phyloP scores from a whole-genome alignment of 305 asterid genomes.

The Salvia sclarea region DNA sequence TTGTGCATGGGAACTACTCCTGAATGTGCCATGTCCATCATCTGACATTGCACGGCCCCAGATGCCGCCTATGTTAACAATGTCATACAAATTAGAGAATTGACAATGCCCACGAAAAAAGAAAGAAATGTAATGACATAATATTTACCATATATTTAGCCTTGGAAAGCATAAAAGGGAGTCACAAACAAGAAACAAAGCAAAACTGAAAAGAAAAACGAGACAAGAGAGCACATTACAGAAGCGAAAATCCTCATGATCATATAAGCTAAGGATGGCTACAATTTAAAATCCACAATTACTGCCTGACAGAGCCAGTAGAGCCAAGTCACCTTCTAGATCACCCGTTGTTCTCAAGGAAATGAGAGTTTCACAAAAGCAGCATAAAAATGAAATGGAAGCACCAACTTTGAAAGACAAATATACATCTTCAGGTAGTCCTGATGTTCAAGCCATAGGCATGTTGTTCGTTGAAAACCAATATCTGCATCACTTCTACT shows the following conservation, averaged over 20 bases:
- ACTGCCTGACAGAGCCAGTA: not conserved
- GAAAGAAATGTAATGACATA: not conserved
- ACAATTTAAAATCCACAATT: not conserved
- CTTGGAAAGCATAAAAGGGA: not conserved
- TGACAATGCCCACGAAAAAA: not conserved
- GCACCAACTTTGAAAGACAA: not conserved
- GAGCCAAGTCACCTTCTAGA: not conserved
- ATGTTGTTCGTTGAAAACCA: not conserved
- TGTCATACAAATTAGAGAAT: not conserved
- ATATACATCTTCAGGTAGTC: not conserved
- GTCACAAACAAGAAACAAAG: not conserved
- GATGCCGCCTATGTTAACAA: slow-evolving; percentile 61
- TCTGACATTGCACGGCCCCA: slow-evolving; percentile 93
- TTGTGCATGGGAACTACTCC: slow-evolving; percentile 96
- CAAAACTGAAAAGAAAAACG: not conserved
- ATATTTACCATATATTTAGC: not conserved
- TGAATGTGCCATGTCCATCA: slow-evolving; percentile 86
- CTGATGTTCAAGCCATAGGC: too few species aligned
- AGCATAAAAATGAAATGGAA: not conserved
- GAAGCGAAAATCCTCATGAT: not conserved
- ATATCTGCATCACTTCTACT: too few species aligned
- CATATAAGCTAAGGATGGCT: not conserved
- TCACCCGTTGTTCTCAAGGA: not conserved
- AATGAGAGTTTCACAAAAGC: not conserved
- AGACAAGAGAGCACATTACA: not conserved